Conservation (phyloP, 805 yeast genomes). For the Starmerella etchellsii region DNA sequence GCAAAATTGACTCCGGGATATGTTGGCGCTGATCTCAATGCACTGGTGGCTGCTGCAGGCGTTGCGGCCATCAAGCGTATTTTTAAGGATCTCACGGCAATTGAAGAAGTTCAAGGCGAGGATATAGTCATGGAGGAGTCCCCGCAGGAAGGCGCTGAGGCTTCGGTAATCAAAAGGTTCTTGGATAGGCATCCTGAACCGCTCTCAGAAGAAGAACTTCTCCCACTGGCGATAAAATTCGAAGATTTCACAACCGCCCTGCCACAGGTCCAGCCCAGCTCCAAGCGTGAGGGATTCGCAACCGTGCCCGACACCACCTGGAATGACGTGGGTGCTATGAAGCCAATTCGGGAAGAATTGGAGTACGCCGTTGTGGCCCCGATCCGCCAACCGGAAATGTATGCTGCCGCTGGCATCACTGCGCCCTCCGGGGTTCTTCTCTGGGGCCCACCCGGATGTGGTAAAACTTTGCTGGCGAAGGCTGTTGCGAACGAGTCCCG, state of each 20-base stretch:
- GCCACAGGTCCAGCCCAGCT: conserved; percentile 92
- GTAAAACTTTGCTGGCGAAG: conserved; percentile 88
- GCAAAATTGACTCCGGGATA: conserved; percentile 95
- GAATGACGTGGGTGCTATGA: conserved; percentile 86
- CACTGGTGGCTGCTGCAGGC: conserved; percentile 90
- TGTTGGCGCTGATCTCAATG: conserved; percentile 94
- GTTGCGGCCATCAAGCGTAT: conserved; percentile 86
- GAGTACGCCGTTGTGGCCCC: conserved; percentile 98
- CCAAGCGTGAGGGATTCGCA: conserved; percentile 96
- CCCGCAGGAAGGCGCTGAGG: background rate
- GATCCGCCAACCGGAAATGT: conserved; percentile 79
- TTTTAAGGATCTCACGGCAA: conserved; percentile 37
- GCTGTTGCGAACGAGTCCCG: conserved; percentile 97
- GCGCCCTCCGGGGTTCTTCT: conserved; percentile 94
- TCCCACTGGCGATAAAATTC: conserved; percentile 58
- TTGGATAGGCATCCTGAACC: conserved; percentile 66
- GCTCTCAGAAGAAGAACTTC: conserved; percentile 60
- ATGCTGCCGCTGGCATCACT: conserved; percentile 78
- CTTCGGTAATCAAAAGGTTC: conserved; percentile 31
- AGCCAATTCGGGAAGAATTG: conserved; percentile 67
- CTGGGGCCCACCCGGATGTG: conserved; percentile 99
- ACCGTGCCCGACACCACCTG: conserved; percentile 96
- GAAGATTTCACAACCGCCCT: conserved; percentile 74
- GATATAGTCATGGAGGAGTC: conserved; percentile 1
- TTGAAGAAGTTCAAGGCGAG: background rate